Percentiles rank a stretch among this genome's conserved stretches.
phyloP scores from a whole-genome alignment of 495 filamentous ascomycete genomes.

The Cercophora sp. region DNA sequence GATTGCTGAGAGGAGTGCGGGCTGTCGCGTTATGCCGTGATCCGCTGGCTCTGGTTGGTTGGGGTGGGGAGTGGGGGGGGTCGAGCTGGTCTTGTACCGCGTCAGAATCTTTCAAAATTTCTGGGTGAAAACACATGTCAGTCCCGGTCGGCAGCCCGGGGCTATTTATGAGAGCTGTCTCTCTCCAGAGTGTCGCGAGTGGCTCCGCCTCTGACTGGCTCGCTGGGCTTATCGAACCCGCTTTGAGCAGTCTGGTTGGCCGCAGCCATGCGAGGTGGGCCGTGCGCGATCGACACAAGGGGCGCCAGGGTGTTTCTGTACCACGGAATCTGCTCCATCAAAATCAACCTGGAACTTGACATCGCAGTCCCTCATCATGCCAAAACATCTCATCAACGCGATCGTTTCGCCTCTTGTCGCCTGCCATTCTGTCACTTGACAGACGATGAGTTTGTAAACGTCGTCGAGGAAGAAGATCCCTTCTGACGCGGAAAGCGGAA shows the following conservation, averaged over 20 bases:
- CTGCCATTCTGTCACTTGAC: too few species aligned
- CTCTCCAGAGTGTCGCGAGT: conserved; percentile 16
- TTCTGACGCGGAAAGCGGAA: not conserved
- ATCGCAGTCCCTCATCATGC: too few species aligned
- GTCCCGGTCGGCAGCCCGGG: conserved; percentile 35
- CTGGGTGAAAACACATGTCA: conserved; percentile 35
- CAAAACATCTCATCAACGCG: not conserved
- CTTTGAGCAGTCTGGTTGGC: conserved; percentile 25
- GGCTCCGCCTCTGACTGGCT: conserved; percentile 33
- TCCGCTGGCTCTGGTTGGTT: conserved; percentile 22
- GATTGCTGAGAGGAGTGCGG: conserved; percentile 1
- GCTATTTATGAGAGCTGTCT: conserved; percentile 38
- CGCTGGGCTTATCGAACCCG: conserved; percentile 20
- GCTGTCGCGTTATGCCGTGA: conserved; percentile 8
- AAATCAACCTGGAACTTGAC: not conserved
- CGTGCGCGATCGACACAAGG: conserved; percentile 24
- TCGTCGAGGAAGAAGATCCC: too few species aligned
- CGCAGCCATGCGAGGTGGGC: conserved; percentile 15
- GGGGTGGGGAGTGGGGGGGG: conserved; percentile 8
- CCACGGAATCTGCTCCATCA: conserved; percentile 7
- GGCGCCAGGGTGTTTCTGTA: conserved; percentile 19
- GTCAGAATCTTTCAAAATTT: conserved; percentile 26
- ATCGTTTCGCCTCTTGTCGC: not conserved
- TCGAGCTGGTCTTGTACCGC: conserved; percentile 18
- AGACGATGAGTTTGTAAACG: too few species aligned